phyloP scores from a whole-genome alignment of 2,329 filamentous ascomycete genomes.

The Lojkania enalia region DNA sequence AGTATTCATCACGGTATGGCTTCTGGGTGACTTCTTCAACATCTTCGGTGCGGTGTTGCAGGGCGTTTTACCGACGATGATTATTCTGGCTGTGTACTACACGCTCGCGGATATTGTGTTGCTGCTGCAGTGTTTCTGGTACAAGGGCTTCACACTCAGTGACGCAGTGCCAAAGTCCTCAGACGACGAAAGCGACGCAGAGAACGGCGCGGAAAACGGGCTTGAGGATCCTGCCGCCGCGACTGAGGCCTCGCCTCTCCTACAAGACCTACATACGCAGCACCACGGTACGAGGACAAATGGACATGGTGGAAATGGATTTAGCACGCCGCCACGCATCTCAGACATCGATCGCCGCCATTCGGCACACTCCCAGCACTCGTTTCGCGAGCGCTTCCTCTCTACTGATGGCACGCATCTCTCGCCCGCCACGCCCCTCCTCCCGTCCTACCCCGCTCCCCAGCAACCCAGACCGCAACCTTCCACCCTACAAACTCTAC shows the following conservation, averaged over 20 bases:
- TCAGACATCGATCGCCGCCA: conserved; percentile 44
- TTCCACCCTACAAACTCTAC: conserved; percentile 58
- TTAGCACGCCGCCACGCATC: conserved; percentile 29
- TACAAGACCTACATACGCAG: conserved; percentile 27
- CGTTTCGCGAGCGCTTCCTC: conserved; percentile 52
- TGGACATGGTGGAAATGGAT: conserved; percentile 26
- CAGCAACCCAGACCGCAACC: conserved; percentile 41
- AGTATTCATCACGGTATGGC: conserved; percentile 91
- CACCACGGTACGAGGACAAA: conserved; percentile 8
- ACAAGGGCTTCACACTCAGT: conserved; percentile 70
- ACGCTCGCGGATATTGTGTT: conserved; percentile 89
- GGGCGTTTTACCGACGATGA: conserved; percentile 92
- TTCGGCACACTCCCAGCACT: conserved; percentile 36
- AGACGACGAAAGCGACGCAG: too few species aligned
- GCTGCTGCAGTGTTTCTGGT: conserved; percentile 90
- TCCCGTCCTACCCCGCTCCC: conserved; percentile 44
- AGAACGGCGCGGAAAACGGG: conserved; percentile 24
- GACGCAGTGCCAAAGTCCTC: conserved; percentile 35
- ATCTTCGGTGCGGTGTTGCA: conserved; percentile 91
- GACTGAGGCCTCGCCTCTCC: conserved; percentile 43
- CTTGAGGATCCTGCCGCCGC: conserved; percentile 33
- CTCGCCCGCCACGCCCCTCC: conserved; percentile 81
- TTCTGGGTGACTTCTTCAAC: conserved; percentile 94
- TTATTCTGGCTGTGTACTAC: conserved; percentile 91
- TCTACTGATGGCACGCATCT: conserved; percentile 69